Percentiles rank a stretch among this genome's conserved stretches.
Evolutionary conservation across 768 basidiomycete genomes (phyloP).

Genomic region (Russula sp.): DNA sequence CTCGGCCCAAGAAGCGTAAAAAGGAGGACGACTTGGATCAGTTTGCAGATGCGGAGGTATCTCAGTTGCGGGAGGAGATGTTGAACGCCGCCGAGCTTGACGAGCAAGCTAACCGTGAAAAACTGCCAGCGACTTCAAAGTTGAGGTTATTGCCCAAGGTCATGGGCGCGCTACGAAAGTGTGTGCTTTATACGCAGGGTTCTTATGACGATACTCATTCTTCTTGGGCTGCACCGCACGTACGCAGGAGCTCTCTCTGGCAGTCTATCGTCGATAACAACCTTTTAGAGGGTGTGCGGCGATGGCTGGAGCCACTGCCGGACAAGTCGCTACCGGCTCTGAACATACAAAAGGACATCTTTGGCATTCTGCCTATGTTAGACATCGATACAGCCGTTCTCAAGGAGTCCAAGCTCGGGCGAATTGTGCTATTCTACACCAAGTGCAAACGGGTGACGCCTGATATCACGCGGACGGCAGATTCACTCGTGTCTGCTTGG

Average conservation of each 20-base stretch:
- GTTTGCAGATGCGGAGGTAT: slow-evolving; percentile 87
- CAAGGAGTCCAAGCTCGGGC: slow-evolving; percentile 86
- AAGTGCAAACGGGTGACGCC: slow-evolving; percentile 86
- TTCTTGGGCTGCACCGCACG: slow-evolving; percentile 12
- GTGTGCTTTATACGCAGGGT: slow-evolving; percentile 25
- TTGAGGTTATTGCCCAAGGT: slow-evolving; percentile 81
- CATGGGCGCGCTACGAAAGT: slow-evolving; percentile 92
- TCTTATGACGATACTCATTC: neutral
- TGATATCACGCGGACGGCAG: slow-evolving; percentile 72
- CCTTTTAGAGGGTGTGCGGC: slow-evolving; percentile 78
- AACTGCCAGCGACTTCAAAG: slow-evolving; percentile 78
- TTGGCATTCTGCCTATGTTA: slow-evolving; percentile 79
- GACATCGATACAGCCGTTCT: slow-evolving; percentile 86
- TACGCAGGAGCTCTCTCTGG: slow-evolving; percentile 63
- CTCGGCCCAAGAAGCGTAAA: slow-evolving; percentile 59
- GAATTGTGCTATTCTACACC: slow-evolving; percentile 90
- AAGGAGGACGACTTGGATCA: slow-evolving; percentile 81
- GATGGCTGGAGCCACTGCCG: slow-evolving; percentile 92
- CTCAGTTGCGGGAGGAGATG: slow-evolving; percentile 85
- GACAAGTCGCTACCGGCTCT: slow-evolving; percentile 90
- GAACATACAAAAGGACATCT: slow-evolving; percentile 91
- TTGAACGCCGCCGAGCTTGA: slow-evolving; percentile 80
- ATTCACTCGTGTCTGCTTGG: slow-evolving; percentile 79
- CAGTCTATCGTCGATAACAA: slow-evolving; percentile 96
- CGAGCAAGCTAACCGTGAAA: slow-evolving; percentile 67